Evolutionary conservation across 768 basidiomycete genomes (phyloP), one percentile per base, ranked within the genome.

Genomic region (Rhizopogon roseolus): DNA sequence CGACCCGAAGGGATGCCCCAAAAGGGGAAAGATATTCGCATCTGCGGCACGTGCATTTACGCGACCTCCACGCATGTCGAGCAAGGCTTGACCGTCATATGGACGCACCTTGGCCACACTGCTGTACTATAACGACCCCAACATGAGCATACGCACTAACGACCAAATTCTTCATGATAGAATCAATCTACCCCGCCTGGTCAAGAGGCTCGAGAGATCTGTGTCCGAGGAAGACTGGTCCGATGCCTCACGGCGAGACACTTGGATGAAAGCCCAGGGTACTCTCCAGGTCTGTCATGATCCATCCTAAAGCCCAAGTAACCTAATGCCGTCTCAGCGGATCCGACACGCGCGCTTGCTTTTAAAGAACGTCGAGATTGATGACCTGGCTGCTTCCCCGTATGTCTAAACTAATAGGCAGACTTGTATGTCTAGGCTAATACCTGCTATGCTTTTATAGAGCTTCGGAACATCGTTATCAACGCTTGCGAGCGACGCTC

Each of bases 161-260:
- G 69, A 69, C 41, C 65, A 69, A 54, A 54, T 55, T 16, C 54
- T 61, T 37, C 88, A 87, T 54, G 85, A 90, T 70, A 78, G 80
- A 58, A 80, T 90, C 11, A 90, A 90, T 66, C 72, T 90, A 8
- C 68, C 70, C 9, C 76, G 85, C 46, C 75, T 90, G 6, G 66
- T 90, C 5, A 74, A 77, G 41, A 66, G 82, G 52, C 76, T 91
- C 0, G 85, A 90, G 54, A 81, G 78, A 60, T 73, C 77, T 9
- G 67, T 80, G 0, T 68, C 67, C 19, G 64, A 68, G 11, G 66
- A 62, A 57, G 53, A 73, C 50, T 70, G 74, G 74, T 63, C 58
- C 9, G 62, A 66, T 50, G 49, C 61, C 1, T 56, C 62, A 6
- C 62, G 54, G 45, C 64, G 63, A 37, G 62, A 67, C 49, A 67